Conservation (phyloP, 176 grass and related monocot species). For the Eleusine indica region DNA sequence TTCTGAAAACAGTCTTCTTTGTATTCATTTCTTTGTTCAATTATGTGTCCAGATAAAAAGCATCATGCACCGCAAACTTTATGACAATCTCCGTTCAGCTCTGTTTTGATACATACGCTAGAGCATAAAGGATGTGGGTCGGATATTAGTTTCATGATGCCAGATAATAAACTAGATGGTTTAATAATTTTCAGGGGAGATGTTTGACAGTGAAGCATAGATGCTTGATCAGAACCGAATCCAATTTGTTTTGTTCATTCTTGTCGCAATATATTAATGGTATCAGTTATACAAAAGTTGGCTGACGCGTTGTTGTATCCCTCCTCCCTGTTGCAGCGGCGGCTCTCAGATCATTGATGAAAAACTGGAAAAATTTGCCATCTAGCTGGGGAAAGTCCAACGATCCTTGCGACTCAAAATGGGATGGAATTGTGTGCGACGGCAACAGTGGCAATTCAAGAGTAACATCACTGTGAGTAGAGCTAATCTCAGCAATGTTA, state of each 20-base stretch:
- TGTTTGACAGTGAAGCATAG: background rate
- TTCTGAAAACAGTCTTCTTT: background rate
- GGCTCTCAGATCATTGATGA: slow-evolving; percentile 59
- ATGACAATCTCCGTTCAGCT: background rate
- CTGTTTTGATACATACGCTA: background rate
- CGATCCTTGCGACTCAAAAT: slow-evolving; percentile 57
- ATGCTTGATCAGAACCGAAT: background rate
- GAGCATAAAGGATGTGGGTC: background rate
- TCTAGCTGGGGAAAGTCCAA: slow-evolving; percentile 55
- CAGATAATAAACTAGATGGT: background rate
- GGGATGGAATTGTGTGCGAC: slow-evolving; percentile 65
- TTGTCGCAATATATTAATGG: background rate
- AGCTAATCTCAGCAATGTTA: background rate
- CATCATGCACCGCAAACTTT: background rate
- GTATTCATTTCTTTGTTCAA: background rate
- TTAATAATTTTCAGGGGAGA: background rate
- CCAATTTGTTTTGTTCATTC: background rate
- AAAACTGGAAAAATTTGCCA: slow-evolving; percentile 65
- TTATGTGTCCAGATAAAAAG: background rate
- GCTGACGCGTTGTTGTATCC: background rate
- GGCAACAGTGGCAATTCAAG: slow-evolving; percentile 34
- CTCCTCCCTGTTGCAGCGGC: slow-evolving; percentile 36
- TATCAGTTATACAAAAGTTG: slow-evolving; percentile 3
- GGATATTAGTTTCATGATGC: background rate
- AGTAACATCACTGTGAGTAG: slow-evolving; percentile 65